Base-by-base conservation (phyloP, 192 early-diverging fungal genomes). In the Coemansia sp. region DNA sequence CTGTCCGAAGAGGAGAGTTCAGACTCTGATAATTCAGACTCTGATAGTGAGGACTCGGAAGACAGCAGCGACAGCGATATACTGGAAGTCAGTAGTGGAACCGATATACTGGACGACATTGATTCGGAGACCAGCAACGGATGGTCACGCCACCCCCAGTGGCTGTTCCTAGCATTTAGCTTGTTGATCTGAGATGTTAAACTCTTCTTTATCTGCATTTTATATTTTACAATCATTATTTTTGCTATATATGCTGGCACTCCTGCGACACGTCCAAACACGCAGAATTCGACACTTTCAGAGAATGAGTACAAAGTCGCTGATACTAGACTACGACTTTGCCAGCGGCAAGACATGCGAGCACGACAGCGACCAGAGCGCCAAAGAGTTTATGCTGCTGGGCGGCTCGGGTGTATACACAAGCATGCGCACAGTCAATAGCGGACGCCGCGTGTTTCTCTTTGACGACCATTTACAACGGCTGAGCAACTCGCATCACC, bases 381-480 rank as follows among this genome's bases (percentile, higher is more conserved):
- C 72, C n/a, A 64, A 62, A 19, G 72, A 70, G 14, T 80, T 80
- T 54, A 80, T 80, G 77, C 72, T 80, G 7, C 6, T 27, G 4
- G 69, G 77, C 21, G 72, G 69, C n/a, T 27, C 32, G 10, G 77
- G 77, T 19, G 55, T 74, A 2, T 80, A 80, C 72, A 80, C 77
- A 2, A 62, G 60, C 2, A 74, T 80, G 72, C 77, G 77, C 10
- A 80, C 77, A 4, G 67, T 74, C 15, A 49, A 62, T 47, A 49
- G 41, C 17, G 60, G 69, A 10, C 60, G 49, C 19, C 77, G 77
- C 0, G 43, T 80, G 25, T 80, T 80, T 54, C 58, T 80, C 5
- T 55, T 74, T 5, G 62, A 70, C 62, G 67, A 74, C 59, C 77
- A 80, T 47, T n/a, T 80, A 51, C 72, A 80, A 50, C 67, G 77